Percentiles rank a stretch among this genome's conserved stretches.
Conservation (phyloP, 2,329 filamentous ascomycete genomes). For the Apiospora aurea region DNA sequence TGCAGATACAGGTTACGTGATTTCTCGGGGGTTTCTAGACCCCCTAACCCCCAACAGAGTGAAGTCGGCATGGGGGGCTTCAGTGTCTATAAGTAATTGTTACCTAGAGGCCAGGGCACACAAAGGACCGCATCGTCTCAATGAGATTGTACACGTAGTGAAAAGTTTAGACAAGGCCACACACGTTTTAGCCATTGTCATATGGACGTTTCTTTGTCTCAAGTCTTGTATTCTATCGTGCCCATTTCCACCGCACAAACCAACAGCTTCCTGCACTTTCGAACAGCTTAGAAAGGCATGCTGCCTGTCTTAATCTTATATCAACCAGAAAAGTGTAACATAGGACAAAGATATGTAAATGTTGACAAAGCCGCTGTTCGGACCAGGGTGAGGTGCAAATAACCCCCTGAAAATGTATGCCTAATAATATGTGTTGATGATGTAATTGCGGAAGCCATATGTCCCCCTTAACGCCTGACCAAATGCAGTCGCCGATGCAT, state of each 20-base stretch:
- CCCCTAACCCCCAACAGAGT: background rate
- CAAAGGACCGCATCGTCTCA: background rate
- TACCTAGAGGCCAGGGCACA: background rate
- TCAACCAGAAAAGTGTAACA: background rate
- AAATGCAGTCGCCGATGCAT: conserved; percentile 12
- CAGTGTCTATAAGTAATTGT: background rate
- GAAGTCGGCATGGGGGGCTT: background rate
- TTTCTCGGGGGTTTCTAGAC: background rate
- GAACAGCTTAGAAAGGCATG: background rate
- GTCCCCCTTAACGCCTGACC: background rate
- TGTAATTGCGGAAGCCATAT: background rate
- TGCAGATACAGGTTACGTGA: background rate
- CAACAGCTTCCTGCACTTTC: background rate
- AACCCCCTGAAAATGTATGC: background rate
- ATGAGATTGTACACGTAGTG: conserved; percentile 13
- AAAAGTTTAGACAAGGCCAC: background rate
- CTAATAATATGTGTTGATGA: background rate
- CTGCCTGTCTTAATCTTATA: background rate
- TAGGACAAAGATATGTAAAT: background rate
- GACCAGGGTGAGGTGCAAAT: background rate
- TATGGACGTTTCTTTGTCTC: background rate
- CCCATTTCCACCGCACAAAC: background rate
- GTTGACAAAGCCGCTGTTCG: background rate
- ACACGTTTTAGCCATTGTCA: background rate
- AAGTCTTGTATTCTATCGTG: background rate